phyloP scores from a whole-genome alignment of 257 asterid genomes.

The Solanum peruvianum region DNA sequence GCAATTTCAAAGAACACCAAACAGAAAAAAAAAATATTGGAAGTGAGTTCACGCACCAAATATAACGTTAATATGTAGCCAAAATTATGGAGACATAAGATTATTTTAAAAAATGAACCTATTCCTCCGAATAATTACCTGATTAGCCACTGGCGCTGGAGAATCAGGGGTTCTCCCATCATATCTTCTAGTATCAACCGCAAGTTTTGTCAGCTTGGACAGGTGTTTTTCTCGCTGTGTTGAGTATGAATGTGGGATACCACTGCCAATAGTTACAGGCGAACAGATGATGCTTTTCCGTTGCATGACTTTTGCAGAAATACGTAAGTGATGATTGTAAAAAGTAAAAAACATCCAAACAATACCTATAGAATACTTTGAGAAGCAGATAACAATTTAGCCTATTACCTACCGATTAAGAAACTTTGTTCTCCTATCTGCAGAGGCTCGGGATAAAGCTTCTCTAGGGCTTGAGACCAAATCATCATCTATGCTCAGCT shows the following conservation, averaged over 20 bases:
- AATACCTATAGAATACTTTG: background rate
- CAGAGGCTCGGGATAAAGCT: slow-evolving; percentile 91
- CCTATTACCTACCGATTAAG: slow-evolving; percentile 53
- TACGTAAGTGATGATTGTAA: background rate
- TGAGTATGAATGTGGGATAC: slow-evolving; percentile 63
- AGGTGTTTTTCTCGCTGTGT: slow-evolving; percentile 63
- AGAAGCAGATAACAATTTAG: background rate
- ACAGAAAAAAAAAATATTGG: background rate
- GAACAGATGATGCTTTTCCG: background rate
- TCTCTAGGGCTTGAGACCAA: slow-evolving; percentile 89
- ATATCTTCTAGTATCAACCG: slow-evolving; percentile 60
- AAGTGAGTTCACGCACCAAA: background rate
- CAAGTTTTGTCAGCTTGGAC: slow-evolving; percentile 69
- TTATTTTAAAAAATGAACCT: background rate
- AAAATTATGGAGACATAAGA: background rate
- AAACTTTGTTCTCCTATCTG: slow-evolving; percentile 84
- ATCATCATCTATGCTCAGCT: slow-evolving; percentile 92
- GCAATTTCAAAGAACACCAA: background rate
- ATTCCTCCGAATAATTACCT: slow-evolving; percentile 28
- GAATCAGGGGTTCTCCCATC: slow-evolving; percentile 87
- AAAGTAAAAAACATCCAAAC: background rate
- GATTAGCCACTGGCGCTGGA: slow-evolving; percentile 69
- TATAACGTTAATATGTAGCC: background rate
- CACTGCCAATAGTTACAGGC: slow-evolving; percentile 38
- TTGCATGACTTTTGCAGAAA: background rate